Base-by-base conservation (phyloP, 2,329 filamentous ascomycete species). In the Claviceps quebecensis region DNA sequence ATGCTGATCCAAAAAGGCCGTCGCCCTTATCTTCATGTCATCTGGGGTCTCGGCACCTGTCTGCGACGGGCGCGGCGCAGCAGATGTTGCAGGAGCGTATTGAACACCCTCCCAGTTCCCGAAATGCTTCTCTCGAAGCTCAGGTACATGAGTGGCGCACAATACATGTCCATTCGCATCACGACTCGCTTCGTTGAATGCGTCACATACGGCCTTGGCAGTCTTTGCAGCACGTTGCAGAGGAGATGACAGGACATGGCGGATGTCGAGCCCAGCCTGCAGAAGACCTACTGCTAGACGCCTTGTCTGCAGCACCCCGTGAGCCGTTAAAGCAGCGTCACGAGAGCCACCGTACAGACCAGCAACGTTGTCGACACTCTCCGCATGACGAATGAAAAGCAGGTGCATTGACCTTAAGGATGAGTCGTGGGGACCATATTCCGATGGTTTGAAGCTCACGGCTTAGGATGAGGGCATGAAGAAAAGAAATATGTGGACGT, bases 311-410 rank as follows among this genome's bases (percentile, higher is more conserved):
- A 90, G 74, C 49, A 84, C 76, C 52, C 89, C 89, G 68, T 95
- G 87, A 56, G 81, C 83, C 23, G 89, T 95, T 59, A 95, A 72
- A 41, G 80, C 71, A 1, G 88, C 91, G 68, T 95, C 87, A 64
- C 81, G 85, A 49, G 81, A 78, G 54, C 89, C 89, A 59, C 89
- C 89, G 49, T 86, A 90, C 54, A 87, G 68, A 51, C 82, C 78
- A 41, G 84, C 84, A 53, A 93, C 84, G 65, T 95, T 95, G 69
- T 95, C 86, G 57, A 94, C 86, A 16, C 87, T 91, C 70, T 95
- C 89, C 62, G 84, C 89, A 73, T 95, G 89, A 52, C 89, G 83
- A 60, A 95, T 80, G 59, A 95, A 75, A 60, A 89, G 81, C 51
- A 95, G 57, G 54, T 61, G 67, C 66, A 69, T 69, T 45, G 45